Conservation (phyloP, 1,139 yeast species). For the Kodamaea suecica region DNA sequence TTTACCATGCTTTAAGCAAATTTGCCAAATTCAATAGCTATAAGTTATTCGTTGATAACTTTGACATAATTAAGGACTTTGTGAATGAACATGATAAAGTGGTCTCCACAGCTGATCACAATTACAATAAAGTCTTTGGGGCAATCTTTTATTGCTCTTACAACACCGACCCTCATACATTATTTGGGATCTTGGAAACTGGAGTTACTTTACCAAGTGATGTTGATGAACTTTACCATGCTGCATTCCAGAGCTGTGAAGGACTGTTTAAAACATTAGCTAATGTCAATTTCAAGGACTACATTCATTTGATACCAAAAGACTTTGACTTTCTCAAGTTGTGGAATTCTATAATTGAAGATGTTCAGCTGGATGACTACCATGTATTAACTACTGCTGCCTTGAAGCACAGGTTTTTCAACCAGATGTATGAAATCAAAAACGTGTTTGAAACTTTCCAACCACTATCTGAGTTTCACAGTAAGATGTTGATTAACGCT, state of each 20-base stretch:
- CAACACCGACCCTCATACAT: slow-evolving; percentile 2
- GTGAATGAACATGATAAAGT: slow-evolving; percentile 9
- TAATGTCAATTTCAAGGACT: slow-evolving; percentile 10
- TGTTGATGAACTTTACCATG: not conserved
- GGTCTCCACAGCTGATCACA: not conserved
- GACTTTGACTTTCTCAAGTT: slow-evolving; percentile 11
- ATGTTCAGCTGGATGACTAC: slow-evolving; percentile 26
- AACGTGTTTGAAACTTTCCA: slow-evolving; percentile 8
- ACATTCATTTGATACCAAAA: slow-evolving; percentile 9
- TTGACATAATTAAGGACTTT: slow-evolving; percentile 21
- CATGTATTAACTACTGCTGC: slow-evolving; percentile 24
- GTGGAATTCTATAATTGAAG: slow-evolving; percentile 20
- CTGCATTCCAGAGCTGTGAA: not conserved
- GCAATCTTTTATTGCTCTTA: slow-evolving; percentile 2
- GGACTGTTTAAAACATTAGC: slow-evolving; percentile 9
- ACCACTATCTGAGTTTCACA: slow-evolving; percentile 16
- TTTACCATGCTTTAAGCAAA: slow-evolving; percentile 33
- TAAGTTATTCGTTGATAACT: slow-evolving; percentile 32
- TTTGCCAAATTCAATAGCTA: slow-evolving; percentile 45
- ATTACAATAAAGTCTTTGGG: not conserved
- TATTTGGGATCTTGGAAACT: slow-evolving; percentile 11
- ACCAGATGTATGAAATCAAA: slow-evolving; percentile 17
- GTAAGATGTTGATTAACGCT: slow-evolving; percentile 22
- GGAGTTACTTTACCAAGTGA: slow-evolving; percentile 8
- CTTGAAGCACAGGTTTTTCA: slow-evolving; percentile 35